Evolutionary conservation across 2,329 filamentous ascomycete species (phyloP), one percentile per base, ranked within the genome.

Genomic region (Colletotrichum sp.): DNA sequence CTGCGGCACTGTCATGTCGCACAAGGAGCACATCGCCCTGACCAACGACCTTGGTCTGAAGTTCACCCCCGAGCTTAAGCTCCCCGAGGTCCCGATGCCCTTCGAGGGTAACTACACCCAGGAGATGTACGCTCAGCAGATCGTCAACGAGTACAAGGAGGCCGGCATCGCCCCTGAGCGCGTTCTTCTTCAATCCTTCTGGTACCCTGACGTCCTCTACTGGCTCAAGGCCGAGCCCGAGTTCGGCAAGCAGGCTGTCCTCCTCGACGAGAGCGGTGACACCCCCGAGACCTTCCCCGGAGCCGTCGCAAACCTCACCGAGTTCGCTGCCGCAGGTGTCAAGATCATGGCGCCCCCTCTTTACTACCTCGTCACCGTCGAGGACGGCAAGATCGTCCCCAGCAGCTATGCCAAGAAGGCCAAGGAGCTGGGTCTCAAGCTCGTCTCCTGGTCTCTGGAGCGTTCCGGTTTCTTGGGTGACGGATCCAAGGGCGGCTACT

Each of bases 371-470:
- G 88, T 94, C 13, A 85, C 88, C 1, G 83, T 89, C 30, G 84
- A 86, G 28, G 84, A 88, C 6, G 87, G 88, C 76, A 87, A 88
- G 78, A 92, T 94, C 55, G 87, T 93, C 8, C 91, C 93, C 6
- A 93, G 90, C 60, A 85, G 84, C 52, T 95, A 95, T 79, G 93
- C 93, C 6, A 85, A 84, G 60, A 87, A 87, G 64, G 92, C 92
- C 24, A 92, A 91, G 81, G 85, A 89, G 78, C 88, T 92, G 8
- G 92, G 91, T 1, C 85, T 95, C 59, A 88, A 93, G 65, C 91
- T 95, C 76, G 89, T 95, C 57, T 89, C 92, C 1, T 95, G 93
- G 93, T 91, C 89, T 9, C 88, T 94, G 62, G 93, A 95, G 84
- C 89, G 93, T 34, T 92, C 90, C 0, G 91, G 91, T 0, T 92